A percentile compares a stretch with the other conserved stretches of the same genome.
phyloP scores from a whole-genome alignment of 495 filamentous ascomycete genomes.

The Jackrogersella minutella region DNA sequence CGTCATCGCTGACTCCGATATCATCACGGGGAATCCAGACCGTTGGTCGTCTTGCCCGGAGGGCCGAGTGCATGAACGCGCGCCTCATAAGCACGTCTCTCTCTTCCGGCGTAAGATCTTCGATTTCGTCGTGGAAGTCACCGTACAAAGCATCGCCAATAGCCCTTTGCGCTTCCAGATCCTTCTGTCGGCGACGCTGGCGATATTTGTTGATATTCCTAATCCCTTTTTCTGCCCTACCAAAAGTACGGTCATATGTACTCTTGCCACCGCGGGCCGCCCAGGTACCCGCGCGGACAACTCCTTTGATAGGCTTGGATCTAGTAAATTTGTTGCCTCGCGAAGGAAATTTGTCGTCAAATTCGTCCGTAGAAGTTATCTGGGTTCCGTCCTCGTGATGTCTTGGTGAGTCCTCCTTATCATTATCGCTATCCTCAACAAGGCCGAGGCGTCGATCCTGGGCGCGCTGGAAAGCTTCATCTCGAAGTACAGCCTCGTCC shows the following conservation, averaged over 20 bases:
- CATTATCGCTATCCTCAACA: slow-evolving; percentile 58
- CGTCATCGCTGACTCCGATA: slow-evolving; percentile 89
- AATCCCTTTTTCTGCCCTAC: slow-evolving; percentile 49
- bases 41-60: slow-evolving; percentile 83
- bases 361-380: slow-evolving; percentile 19
- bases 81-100: slow-evolving; percentile 85
- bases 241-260: slow-evolving; percentile 52
- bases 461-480: slow-evolving; percentile 84
- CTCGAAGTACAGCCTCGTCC: slow-evolving; percentile 88
- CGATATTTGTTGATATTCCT: slow-evolving; percentile 51
- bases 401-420: slow-evolving; percentile 40
- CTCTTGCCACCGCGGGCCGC: slow-evolving; percentile 54
- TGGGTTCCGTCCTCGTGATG: slow-evolving; percentile 41
- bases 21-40: slow-evolving; percentile 96
- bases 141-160: slow-evolving; percentile 85
- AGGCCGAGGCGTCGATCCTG: slow-evolving; percentile 69
- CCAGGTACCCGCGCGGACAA: slow-evolving; percentile 58
- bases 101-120: slow-evolving; percentile 92
- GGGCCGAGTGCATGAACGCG: slow-evolving; percentile 89
- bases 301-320: slow-evolving; percentile 56
- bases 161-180: slow-evolving; percentile 73
- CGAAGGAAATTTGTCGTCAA: slow-evolving; percentile 21
- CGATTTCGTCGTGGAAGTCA: slow-evolving; percentile 87
- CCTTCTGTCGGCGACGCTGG: slow-evolving; percentile 51
- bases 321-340: slow-evolving; percentile 38